Conservation (phyloP, 371 early-diverging fungal species). For the Rhizopus stolonifer region DNA sequence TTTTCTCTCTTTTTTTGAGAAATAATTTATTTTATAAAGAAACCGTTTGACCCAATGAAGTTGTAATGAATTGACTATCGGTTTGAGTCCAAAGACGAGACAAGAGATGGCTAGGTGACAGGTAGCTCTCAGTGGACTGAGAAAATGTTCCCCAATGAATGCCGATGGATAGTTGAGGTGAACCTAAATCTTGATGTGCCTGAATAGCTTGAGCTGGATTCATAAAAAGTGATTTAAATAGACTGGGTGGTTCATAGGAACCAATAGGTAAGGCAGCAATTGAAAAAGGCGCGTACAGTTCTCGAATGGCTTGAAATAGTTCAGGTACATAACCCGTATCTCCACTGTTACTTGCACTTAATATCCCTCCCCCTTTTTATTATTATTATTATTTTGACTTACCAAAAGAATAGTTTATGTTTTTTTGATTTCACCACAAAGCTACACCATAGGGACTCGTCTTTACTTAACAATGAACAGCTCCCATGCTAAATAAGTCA, state of each 20-base stretch:
- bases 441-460: slow-evolving; percentile 60
- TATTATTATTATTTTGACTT: slow-evolving; percentile 5
- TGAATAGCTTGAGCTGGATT: slow-evolving; percentile 55
- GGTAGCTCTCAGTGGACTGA: slow-evolving; percentile 18
- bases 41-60: slow-evolving; percentile 23
- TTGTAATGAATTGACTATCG: slow-evolving; percentile 34
- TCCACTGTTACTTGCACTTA: no score
- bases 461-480: slow-evolving; percentile 50
- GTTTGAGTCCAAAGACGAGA: slow-evolving; percentile 1
- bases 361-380: no score
- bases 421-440: slow-evolving; percentile 49
- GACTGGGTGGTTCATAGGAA: slow-evolving; percentile 47
- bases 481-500: slow-evolving; percentile 52
- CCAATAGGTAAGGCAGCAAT: slow-evolving; percentile 62
- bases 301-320: slow-evolving; percentile 53
- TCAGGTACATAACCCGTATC: slow-evolving; percentile 64
- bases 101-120: slow-evolving; percentile 10
- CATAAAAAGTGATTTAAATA: slow-evolving; percentile 56
- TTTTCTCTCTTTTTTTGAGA: no score
- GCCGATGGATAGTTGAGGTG: slow-evolving; percentile 46
- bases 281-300: slow-evolving; percentile 52
- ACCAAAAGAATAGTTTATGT: slow-evolving; percentile 57
- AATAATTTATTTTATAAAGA: neutral
- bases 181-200: slow-evolving; percentile 51
- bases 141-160: slow-evolving; percentile 62